Evolutionary conservation across 352 stramenopile species (phyloP).

Genomic region (Globisporangium spinosum): DNA sequence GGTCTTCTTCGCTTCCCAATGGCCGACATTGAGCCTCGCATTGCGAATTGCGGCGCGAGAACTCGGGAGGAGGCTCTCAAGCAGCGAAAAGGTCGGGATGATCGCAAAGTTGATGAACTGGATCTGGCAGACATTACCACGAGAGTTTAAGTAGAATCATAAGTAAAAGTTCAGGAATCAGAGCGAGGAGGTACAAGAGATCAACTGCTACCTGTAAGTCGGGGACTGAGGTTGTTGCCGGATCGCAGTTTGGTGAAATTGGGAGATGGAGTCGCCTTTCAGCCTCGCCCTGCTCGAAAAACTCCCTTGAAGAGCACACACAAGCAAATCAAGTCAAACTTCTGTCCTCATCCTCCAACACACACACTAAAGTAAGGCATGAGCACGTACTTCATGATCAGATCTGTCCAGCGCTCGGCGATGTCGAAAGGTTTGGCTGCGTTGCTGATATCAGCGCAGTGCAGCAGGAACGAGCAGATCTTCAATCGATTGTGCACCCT

Average conservation of each 20-base stretch:
- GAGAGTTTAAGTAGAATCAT: background rate
- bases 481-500: slow-evolving; percentile 11
- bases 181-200: background rate
- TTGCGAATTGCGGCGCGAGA: slow-evolving; percentile 13
- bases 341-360: background rate
- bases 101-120: slow-evolving; percentile 28
- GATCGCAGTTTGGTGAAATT: slow-evolving; percentile 24
- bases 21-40: slow-evolving; percentile 16
- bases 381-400: slow-evolving; percentile 22
- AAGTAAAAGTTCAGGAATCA: background rate
- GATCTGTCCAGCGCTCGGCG: slow-evolving; percentile 22
- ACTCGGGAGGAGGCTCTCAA: slow-evolving; percentile 18
- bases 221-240: slow-evolving; percentile 17
- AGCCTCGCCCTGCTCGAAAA: slow-evolving; percentile 27
- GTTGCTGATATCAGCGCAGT: slow-evolving; percentile 34
- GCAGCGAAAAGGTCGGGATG: slow-evolving; percentile 24
- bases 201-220: slow-evolving; percentile 18
- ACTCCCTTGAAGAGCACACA: slow-evolving; percentile 16
- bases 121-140: slow-evolving; percentile 15
- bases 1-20: slow-evolving; percentile 15
- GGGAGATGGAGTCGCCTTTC: slow-evolving; percentile 21
- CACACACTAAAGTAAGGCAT: background rate
- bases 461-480: slow-evolving; percentile 27
- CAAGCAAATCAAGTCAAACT: background rate
- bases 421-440: slow-evolving; percentile 24